Base-by-base conservation (phyloP, 1,284 basidiomycete genomes). In the Hypsizygus ulmarius region DNA sequence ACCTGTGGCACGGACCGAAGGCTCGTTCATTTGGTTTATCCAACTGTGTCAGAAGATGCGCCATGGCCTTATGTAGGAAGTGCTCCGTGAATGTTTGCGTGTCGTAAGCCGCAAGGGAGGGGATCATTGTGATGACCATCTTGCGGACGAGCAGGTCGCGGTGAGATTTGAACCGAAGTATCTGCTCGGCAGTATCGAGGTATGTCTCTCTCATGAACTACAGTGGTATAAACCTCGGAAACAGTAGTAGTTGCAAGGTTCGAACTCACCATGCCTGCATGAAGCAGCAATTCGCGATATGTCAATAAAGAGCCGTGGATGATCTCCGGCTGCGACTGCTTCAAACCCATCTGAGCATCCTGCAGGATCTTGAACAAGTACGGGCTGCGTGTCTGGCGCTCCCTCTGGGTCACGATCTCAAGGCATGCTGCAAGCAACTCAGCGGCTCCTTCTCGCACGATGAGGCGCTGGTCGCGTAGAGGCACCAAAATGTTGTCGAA, bases 171-270 rank as follows among this genome's bases (percentile, higher is more conserved):
- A 93, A 94, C 36, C 83, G 82, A 38, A 99, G 76, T 43, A 98
- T 93, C 56, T 92, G 87, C 55, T 98, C 95, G 53, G 93, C 93
- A 7, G 91, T 89, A 55, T 91, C 86, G 39, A 89, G 70, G 62
- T 94, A 97, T 40, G 86, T 89, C 53, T 96, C 90, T 58, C 83
- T 84, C 93, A 98, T 96, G 59, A 96, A 97, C 90, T 94, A 39
- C 16, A 19, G 40, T 51, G 11, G 33, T 44, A 41, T 10, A 43
- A 47, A 14, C 54, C 32, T 46, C 34, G 18, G 34, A 28, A 34
- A 39, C 14, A 49, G 32, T 30, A 12, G 34, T 34, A 49, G 25
- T 0, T 25, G 10, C 19, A 34, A 47, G 34, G 14, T 16, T n/a
- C 33, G 16, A 11, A 62, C 71, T 53, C 53, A 94, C 93, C 79